These are phyloP conservation scores for Arthrobotrys sinensis DNA, from an alignment of 2,329 filamentous ascomycete species.

Conservation along the genomic window DNA sequence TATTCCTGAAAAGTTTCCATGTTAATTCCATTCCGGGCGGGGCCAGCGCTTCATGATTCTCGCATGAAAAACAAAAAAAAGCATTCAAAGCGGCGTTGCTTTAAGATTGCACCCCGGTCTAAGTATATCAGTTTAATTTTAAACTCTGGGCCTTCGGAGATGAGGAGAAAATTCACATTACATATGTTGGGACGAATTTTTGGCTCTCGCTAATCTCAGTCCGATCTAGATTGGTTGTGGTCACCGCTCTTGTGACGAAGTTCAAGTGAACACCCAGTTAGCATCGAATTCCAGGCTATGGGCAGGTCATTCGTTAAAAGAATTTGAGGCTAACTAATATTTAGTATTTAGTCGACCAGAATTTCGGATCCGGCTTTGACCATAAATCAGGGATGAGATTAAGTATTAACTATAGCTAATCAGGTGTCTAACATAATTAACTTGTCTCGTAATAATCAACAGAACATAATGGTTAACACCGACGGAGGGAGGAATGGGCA, in stretches of 20 bases:
- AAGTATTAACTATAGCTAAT: background rate
- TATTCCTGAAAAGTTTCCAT: conserved; percentile 1
- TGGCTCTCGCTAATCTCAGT: conserved; percentile 36
- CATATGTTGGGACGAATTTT: conserved; percentile 13
- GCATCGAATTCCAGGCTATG: background rate
- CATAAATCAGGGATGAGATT: conserved; percentile 11
- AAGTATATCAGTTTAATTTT: conserved; percentile 24
- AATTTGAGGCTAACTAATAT: background rate
- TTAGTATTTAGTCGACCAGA: too few species aligned
- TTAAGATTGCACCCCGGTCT: background rate
- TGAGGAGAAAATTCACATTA: conserved; percentile 2
- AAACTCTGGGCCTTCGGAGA: conserved; percentile 16
- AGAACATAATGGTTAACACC: conserved; percentile 5
- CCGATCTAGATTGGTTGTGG: conserved; percentile 31
- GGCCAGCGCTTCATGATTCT: conserved; percentile 1
- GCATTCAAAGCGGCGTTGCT: conserved; percentile 1
- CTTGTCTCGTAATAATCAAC: background rate
- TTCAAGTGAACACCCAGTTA: conserved; percentile 1
- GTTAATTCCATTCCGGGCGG: background rate
- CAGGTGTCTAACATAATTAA: background rate
- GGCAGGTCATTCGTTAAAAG: conserved; percentile 9
- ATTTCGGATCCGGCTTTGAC: background rate
- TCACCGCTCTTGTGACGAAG: conserved; percentile 23
- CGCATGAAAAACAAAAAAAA: conserved; percentile 1
- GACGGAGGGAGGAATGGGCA: conserved; percentile 12